These are phyloP conservation scores for Lentinus tigrinus DNA, from an alignment of 768 basidiomycete species.

Conservation along the genomic window DNA sequence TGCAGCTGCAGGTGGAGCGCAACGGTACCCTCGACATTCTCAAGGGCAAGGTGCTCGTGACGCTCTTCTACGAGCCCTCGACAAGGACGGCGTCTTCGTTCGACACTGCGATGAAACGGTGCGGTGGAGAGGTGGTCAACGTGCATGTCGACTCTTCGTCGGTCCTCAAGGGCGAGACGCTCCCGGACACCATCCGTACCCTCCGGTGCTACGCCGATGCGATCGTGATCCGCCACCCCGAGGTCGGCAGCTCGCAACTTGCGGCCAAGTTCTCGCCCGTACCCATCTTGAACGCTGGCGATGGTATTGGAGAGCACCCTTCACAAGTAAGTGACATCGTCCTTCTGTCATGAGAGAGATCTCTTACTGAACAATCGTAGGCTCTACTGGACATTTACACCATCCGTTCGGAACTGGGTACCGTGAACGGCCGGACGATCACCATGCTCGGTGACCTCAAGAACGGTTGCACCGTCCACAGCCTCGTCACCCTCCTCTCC, in stretches of 20 bases:
- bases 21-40: slow-evolving; percentile 86
- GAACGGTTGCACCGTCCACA: slow-evolving; percentile 97
- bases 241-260: slow-evolving; percentile 87
- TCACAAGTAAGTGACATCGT: slow-evolving; percentile 62
- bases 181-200: slow-evolving; percentile 92
- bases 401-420: slow-evolving; percentile 96
- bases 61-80: slow-evolving; percentile 94
- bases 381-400: slow-evolving; percentile 89
- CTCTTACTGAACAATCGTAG: slow-evolving; percentile 32
- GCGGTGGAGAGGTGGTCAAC: slow-evolving; percentile 93
- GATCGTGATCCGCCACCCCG: slow-evolving; percentile 92
- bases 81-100: slow-evolving; percentile 95
- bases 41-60: slow-evolving; percentile 88
- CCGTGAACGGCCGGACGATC: slow-evolving; percentile 93
- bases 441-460: slow-evolving; percentile 94
- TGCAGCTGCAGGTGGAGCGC: slow-evolving; percentile 94
- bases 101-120: slow-evolving; percentile 98
- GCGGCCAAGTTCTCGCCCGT: slow-evolving; percentile 97
- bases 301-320: slow-evolving; percentile 96
- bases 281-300: slow-evolving; percentile 95
- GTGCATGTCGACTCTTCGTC: slow-evolving; percentile 81
- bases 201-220: slow-evolving; percentile 95
- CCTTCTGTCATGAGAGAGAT: not conserved
- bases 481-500: slow-evolving; percentile 87
- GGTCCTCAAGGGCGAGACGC: slow-evolving; percentile 88